Base-by-base conservation (phyloP, 208 protist species). In the Wallacemonas sp. region DNA sequence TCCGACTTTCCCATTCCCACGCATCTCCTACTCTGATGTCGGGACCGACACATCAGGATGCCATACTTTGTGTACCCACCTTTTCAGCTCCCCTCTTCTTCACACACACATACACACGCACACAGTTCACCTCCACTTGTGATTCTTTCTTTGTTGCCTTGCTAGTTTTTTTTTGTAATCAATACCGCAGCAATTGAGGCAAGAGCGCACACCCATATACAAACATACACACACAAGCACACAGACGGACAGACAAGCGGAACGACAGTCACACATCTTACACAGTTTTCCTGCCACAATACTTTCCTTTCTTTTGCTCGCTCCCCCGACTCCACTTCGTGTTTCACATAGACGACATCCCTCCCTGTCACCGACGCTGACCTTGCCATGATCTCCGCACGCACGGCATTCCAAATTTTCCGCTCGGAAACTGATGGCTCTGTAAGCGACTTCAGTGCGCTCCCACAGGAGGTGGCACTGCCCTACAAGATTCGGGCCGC, bases 391-490 rank as follows among this genome's bases (percentile, higher is more conserved):
- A 83, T 95, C 18, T 83, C 70, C 10, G 82, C 81, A n/a, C 65
- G 85, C 8, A 92, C 83, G n/a, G 67, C 91, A 0, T 93, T 84
- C 70, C 91, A 96, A 45, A 79, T 96, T 18, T 96, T 79, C 65
- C 76, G 20, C 63, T 76, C 32, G 65, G 61, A 49, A 45, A 64
- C 50, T 39, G 36, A 14, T 26, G 71, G 71, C 10, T 86, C 64
- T 12, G 72, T 89, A 25, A 63, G 61, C 0, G 57, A 61, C 8
- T 96, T 94, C 77, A 86, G 81, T 62, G 75, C 74, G 0, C 75
- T 96, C 18, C 44, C 78, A 10, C 73, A 63, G 25, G 87, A 90
- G 50, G 74, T 77, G n/a, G 22, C 70, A 1, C 75, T 94, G 16
- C 86, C 85, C 7, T 96, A 86, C 76, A 91, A 88, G 38, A 83